Conservation (phyloP, 345 rosid genomes). For the Hibiscus tridactylites region DNA sequence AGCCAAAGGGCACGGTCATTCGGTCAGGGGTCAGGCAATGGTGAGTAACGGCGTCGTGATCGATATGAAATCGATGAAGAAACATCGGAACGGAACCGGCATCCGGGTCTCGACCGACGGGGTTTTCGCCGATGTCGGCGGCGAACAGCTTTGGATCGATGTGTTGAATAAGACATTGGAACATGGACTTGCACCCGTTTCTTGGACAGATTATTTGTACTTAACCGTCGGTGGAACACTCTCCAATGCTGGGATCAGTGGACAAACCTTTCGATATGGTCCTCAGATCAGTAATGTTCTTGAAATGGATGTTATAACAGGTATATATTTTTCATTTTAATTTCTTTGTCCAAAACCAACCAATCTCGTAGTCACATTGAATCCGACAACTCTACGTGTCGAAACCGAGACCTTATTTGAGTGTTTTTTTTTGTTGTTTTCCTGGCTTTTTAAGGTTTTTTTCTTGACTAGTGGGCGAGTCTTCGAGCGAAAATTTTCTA, state of each 20-base stretch:
- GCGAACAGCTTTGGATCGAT: slow-evolving; percentile 75
- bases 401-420: too few relatives aligned
- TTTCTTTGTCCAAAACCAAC: too few relatives aligned
- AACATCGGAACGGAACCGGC: slow-evolving; percentile 18
- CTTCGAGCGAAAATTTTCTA: too few relatives aligned
- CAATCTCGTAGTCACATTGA: too few relatives aligned
- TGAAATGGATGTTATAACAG: slow-evolving; percentile 80
- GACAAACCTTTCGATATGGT: slow-evolving; percentile 71
- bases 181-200: slow-evolving; percentile 60
- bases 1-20: slow-evolving; percentile 79
- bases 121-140: slow-evolving; percentile 61
- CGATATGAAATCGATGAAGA: slow-evolving; percentile 51
- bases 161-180: slow-evolving; percentile 41
- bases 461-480: too few relatives aligned
- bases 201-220: slow-evolving; percentile 87
- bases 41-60: slow-evolving; percentile 61
- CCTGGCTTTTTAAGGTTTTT: too few relatives aligned
- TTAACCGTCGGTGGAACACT: slow-evolving; percentile 91
- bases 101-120: slow-evolving; percentile 22
- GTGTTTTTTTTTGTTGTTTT: too few relatives aligned
- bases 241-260: slow-evolving; percentile 89
- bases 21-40: slow-evolving; percentile 67
- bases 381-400: not conserved
- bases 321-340: slow-evolving; percentile 17
- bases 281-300: slow-evolving; percentile 90